Base-by-base conservation (phyloP, 1,139 yeast species). In the Geotrichum histeridarum region DNA sequence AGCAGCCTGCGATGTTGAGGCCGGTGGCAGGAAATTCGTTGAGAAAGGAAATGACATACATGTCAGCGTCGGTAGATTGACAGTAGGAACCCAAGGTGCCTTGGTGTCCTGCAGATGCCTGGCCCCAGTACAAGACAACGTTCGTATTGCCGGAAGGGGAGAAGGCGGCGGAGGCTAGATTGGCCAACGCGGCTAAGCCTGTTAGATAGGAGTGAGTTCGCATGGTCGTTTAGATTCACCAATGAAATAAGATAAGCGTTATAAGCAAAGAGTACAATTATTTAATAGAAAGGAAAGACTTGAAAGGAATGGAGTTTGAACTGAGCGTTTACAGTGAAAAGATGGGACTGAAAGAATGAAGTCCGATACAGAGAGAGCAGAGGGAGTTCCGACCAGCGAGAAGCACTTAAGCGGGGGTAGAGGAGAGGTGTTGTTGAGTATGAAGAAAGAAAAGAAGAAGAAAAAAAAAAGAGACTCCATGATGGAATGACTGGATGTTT, bases 61-160 rank as follows among this genome's bases (percentile, higher is more conserved):
- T 84, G 66, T 88, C 96, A 33, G 85, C 89, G 53, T 82, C 79
- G 55, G 80, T 77, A 48, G 82, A 76, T 57, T 77, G 74, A 76
- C 96, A 90, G 75, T 89, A 88, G 54, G 75, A 70, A 12, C 81
- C 79, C 54, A 90, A 76, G 11, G 80, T 69, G 61, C 80, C 74
- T 70, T 88, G 94, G 49, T 77, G 64, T 22, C 72, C 72, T 32
- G 81, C 85, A 17, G 93, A 82, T 64, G 81, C 80, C 72, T 90
- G 97, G 51, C 97, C 97, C 97, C 97, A 90, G 72, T 89, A 90
- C 9, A 86, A 78, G 17, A 84, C 95, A 47, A 86, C 57, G 33
- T 56, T 56, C 48, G 44, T n/a, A 54, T 51, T 56, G 6, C 48
- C 53, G 17, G 52, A 14, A 11, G 57, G 54, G 4, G 55, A 51